Percentiles rank a stretch among this genome's conserved stretches.
These are phyloP conservation scores for Dalbergia cochinchinensis DNA, from an alignment of 306 rosid genomes.

Conservation along the genomic window DNA sequence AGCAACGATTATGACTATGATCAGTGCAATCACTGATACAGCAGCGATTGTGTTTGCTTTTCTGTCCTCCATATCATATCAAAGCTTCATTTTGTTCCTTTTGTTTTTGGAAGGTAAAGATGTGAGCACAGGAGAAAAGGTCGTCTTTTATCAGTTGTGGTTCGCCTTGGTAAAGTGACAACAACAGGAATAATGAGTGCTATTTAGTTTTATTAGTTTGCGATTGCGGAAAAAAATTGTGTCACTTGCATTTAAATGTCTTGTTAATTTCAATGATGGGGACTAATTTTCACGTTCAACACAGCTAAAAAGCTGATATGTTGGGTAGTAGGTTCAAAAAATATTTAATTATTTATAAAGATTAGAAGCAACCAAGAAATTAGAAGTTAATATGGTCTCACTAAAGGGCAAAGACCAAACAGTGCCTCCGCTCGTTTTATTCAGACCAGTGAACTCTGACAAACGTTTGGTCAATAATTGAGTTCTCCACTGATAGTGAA, in stretches of 20 bases:
- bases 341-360: neutral
- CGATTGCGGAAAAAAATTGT: neutral
- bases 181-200: too few relatives aligned
- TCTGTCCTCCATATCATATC: slow-evolving; percentile 89
- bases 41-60: slow-evolving; percentile 59
- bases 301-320: neutral
- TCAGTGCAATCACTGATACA: slow-evolving; percentile 52
- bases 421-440: neutral
- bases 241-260: slow-evolving; percentile 20
- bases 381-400: neutral
- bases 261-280: neutral
- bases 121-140: slow-evolving; percentile 18
- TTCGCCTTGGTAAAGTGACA: too few relatives aligned
- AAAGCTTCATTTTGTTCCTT: slow-evolving; percentile 40
- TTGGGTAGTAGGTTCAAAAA: neutral
- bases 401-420: slow-evolving; percentile 10
- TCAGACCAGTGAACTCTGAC: neutral
- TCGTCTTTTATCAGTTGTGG: neutral
- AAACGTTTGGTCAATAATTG: slow-evolving; percentile 36
- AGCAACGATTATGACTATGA: slow-evolving; percentile 58
- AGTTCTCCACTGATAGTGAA: slow-evolving; percentile 14
- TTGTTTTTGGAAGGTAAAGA: slow-evolving; percentile 5
- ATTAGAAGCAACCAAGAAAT: slow-evolving; percentile 40
- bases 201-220: too few relatives aligned
- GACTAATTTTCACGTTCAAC: neutral